A percentile compares a stretch with the other conserved stretches of the same genome.
phyloP scores from a whole-genome alignment of 257 asterid species.

The Solanum paucissectum region DNA sequence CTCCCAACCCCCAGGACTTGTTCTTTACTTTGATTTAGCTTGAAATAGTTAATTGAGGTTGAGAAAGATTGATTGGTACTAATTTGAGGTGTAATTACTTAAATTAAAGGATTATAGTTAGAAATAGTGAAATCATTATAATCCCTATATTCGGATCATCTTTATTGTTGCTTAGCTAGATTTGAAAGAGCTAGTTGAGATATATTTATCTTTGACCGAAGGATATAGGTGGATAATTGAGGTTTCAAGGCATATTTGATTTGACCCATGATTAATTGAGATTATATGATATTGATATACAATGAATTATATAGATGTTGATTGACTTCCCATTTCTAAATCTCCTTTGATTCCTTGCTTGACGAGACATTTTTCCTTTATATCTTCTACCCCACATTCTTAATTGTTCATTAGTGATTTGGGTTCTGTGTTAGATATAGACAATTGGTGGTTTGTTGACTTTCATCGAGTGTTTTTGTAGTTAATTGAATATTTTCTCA shows the following conservation, averaged over 20 bases:
- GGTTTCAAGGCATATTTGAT: background rate
- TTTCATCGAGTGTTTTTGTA: no score
- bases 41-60: background rate
- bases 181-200: background rate
- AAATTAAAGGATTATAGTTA: background rate
- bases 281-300: background rate
- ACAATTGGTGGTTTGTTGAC: no score
- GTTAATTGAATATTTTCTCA: no score
- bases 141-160: background rate
- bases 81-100: no score
- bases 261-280: background rate
- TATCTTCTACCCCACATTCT: background rate
- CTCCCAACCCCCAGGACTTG: background rate
- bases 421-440: no score
- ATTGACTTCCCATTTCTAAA: background rate
- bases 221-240: background rate
- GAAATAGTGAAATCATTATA: no score
- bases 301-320: background rate
- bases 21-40: background rate
- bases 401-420: no score
- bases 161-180: background rate
- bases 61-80: background rate
- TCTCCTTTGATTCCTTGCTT: background rate
- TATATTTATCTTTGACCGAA: background rate
- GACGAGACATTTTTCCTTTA: background rate